Base-by-base conservation (phyloP, 768 basidiomycete genomes). In the Suillus paluster region DNA sequence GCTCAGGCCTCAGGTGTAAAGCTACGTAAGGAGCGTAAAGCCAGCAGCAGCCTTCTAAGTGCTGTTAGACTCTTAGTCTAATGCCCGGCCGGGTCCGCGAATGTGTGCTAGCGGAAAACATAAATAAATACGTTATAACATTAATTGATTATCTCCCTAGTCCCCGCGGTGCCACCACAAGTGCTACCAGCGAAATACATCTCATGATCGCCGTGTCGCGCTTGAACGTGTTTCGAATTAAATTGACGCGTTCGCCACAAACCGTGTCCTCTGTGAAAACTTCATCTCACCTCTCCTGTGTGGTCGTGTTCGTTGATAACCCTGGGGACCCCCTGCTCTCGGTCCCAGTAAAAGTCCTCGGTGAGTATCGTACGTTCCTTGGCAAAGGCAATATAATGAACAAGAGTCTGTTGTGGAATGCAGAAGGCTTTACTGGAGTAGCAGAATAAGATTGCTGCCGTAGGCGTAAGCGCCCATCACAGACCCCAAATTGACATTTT, bases 21-120 rank as follows among this genome's bases (percentile, higher is more conserved):
- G n/a, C n/a, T n/a, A n/a, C n/a, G n/a, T n/a, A n/a, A n/a, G 30
- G 30, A 30, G 30, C 6, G 30, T 30, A 30, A 30, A 30, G 30
- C 4, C 6, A 30, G 30, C n/a, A n/a, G n/a, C n/a, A n/a, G n/a
- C n/a, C n/a, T n/a, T n/a, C n/a, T n/a, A n/a, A n/a, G n/a, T n/a
- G n/a, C n/a, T n/a, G n/a, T 30, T 30, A 30, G 30, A 27, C 15
- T 12, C 19, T 11, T 11, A 30, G 49, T n/a, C n/a, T n/a, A n/a
- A 50, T 30, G 49, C 49, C 49, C 49, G 33, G 49, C 10, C 53
- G 53, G 53, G 36, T 54, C 53, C 54, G 38, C 17, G 36, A 25
- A 23, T 33, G 17, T 36, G 23, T 55, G 21, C 17, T 36, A 36
- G 36, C 53, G 53, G 12, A 39, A 55, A 38, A 55, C 33, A 14